These are phyloP conservation scores for Schoenoplectus triqueter DNA, from an alignment of 202 grass and related monocot genomes.

Conservation along the genomic window DNA sequence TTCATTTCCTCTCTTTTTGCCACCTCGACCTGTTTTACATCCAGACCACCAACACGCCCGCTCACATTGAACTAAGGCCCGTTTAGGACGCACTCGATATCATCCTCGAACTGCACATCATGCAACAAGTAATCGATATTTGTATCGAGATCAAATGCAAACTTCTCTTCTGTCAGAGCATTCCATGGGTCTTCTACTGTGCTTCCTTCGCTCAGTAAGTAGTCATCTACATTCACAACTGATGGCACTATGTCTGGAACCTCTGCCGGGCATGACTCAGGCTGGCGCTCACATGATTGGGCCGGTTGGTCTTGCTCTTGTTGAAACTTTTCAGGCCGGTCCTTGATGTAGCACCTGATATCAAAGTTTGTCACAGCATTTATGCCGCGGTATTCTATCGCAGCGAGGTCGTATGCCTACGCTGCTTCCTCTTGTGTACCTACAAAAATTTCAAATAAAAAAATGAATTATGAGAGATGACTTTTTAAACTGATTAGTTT, in stretches of 20 bases:
- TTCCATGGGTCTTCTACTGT: slow-evolving; percentile 57
- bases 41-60: slow-evolving; percentile 27
- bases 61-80: slow-evolving; percentile 43
- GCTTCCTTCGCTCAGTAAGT: slow-evolving; percentile 35
- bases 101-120: slow-evolving; percentile 53
- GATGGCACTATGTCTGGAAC: not conserved
- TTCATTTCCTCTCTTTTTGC: slow-evolving; percentile 42
- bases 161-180: slow-evolving; percentile 58
- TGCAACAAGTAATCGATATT: slow-evolving; percentile 56
- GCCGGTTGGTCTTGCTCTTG: slow-evolving; percentile 49
- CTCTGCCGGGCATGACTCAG: slow-evolving; percentile 29
- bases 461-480: not conserved
- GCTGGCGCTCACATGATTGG: slow-evolving; percentile 43
- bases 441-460: slow-evolving; percentile 30
- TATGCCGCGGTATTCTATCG: slow-evolving; percentile 74
- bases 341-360: slow-evolving; percentile 66
- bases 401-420: slow-evolving; percentile 90
- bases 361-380: slow-evolving; percentile 94
- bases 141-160: slow-evolving; percentile 51
- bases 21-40: slow-evolving; percentile 37
- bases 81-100: slow-evolving; percentile 58
- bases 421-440: slow-evolving; percentile 96
- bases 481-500: not conserved
- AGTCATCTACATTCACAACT: slow-evolving; percentile 16
- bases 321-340: slow-evolving; percentile 44